Evolutionary conservation across 257 asterid species (phyloP), one percentile per base, ranked within the genome.

Genomic region (Verbascum thapsus): DNA sequence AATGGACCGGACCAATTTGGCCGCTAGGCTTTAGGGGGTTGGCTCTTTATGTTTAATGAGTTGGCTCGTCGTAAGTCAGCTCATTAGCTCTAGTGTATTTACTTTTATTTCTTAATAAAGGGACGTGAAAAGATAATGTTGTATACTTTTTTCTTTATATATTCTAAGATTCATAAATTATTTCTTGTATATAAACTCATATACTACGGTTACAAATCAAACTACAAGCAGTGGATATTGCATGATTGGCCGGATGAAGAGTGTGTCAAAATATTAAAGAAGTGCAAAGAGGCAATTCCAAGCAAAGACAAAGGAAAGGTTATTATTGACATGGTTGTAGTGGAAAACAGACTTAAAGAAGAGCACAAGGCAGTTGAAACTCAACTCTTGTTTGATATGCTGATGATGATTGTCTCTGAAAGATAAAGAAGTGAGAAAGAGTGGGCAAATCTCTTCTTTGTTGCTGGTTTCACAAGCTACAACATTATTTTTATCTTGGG

Each of bases 351-450:
- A n/a, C n/a, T n/a, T n/a, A n/a, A n/a, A n/a, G n/a, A n/a, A n/a
- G n/a, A n/a, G n/a, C n/a, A n/a, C n/a, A 35, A 52, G 15, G 17
- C 20, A 10, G 15, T 7, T n/a, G 52, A 45, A 45, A 19, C 15
- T 45, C 52, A 47, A 47, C 53, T 47, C 8, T 47, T 17, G 23
- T 8, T 17, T 7, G 53, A 47, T 22, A 47, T 47, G 4, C 4
- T 1, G 4, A 47, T 47, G 53, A 47, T 47, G 53, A 6, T 13
- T 47, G 15, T 7, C 8, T 15, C 17, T 47, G 53, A 23, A 13
- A 47, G 19, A 47, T 22, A 47, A 17, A 47, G 53, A 47, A 48
- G 54, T 48, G 54, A 48, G 15, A 48, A 48, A 48, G 54, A 19
- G 22, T 48, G 13, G 54, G 32, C 18, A n/a, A 18, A 18, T 1